Evolutionary conservation across 805 yeast species (phyloP).

Genomic region (Peterozyma xylosa): DNA sequence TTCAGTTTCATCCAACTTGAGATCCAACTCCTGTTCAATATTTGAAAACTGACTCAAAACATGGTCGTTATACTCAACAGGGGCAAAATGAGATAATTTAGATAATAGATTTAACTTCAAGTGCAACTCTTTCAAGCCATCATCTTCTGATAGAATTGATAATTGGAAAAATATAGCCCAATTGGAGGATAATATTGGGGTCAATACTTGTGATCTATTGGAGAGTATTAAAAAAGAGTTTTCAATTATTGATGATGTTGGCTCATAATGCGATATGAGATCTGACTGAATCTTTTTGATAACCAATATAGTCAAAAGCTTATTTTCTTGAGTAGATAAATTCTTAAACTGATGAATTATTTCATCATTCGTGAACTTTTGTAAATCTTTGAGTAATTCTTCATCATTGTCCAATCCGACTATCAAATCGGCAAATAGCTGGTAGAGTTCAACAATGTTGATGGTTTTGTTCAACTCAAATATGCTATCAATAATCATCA

Average conservation of each 20-base stretch:
- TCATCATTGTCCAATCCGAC: constrained; percentile 2
- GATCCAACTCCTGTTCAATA: background rate
- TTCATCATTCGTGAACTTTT: background rate
- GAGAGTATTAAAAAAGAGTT: no score
- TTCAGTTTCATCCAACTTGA: background rate
- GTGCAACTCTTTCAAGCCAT: no score
- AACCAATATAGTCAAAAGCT: no score
- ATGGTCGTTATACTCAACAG: constrained; percentile 5
- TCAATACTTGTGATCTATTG: no score
- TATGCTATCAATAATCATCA: constrained; percentile 4
- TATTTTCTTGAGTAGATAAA: no score
- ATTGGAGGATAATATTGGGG: no score
- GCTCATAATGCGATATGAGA: no score
- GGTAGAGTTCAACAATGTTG: constrained; percentile 5
- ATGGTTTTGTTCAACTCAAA: constrained; percentile 6
- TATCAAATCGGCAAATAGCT: background rate
- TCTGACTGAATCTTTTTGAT: no score
- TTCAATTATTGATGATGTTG: no score
- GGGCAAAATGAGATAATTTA: constrained; percentile 2
- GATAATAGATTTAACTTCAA: background rate
- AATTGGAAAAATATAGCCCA: no score
- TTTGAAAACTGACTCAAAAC: constrained; percentile 1
- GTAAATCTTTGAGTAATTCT: constrained; percentile 1
- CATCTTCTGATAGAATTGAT: no score
- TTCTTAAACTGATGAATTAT: no score